A percentile compares a stretch with the other conserved stretches of the same genome.
These are phyloP conservation scores for Neltuma alba DNA, from an alignment of 306 rosid genomes.

Conservation along the genomic window DNA sequence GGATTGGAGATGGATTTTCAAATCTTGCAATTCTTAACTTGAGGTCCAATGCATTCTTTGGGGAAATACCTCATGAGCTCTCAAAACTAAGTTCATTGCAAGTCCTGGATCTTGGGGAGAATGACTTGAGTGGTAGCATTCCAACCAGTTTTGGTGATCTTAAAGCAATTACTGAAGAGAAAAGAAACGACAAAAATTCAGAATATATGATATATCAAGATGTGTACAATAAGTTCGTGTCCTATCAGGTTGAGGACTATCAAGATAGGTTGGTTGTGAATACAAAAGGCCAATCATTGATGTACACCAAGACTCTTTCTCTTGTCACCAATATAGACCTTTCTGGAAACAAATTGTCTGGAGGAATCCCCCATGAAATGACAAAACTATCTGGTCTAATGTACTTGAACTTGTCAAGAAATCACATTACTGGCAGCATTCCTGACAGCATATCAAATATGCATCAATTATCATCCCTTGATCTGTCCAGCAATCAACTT, in stretches of 20 bases:
- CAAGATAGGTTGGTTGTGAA: slow-evolving; percentile 38
- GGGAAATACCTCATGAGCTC: slow-evolving; percentile 33
- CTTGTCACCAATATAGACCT: too few species aligned
- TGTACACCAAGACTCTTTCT: too few species aligned
- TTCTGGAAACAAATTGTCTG: slow-evolving; percentile 48
- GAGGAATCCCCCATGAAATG: slow-evolving; percentile 35
- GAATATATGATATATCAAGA: neutral
- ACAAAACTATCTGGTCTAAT: too few species aligned
- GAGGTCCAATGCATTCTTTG: slow-evolving; percentile 50
- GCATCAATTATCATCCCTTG: neutral
- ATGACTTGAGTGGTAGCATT: slow-evolving; percentile 43
- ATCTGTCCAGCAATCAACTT: slow-evolving; percentile 26
- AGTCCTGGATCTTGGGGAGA: slow-evolving; percentile 52
- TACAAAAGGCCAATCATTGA: slow-evolving; percentile 5
- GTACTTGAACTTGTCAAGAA: too few species aligned
- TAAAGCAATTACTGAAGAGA: slow-evolving; percentile 28
- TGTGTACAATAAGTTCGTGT: too few species aligned
- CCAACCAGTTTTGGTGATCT: slow-evolving; percentile 43
- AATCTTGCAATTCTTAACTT: slow-evolving; percentile 38
- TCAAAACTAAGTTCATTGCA: slow-evolving; percentile 47
- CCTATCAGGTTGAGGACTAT: too few species aligned
- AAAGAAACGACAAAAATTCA: neutral
- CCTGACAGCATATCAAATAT: too few species aligned
- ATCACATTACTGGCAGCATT: too few species aligned
- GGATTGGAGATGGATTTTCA: slow-evolving; percentile 41